These are phyloP conservation scores for Nemania sp. DNA, from an alignment of 2,329 filamentous ascomycete species.

Conservation along the genomic window DNA sequence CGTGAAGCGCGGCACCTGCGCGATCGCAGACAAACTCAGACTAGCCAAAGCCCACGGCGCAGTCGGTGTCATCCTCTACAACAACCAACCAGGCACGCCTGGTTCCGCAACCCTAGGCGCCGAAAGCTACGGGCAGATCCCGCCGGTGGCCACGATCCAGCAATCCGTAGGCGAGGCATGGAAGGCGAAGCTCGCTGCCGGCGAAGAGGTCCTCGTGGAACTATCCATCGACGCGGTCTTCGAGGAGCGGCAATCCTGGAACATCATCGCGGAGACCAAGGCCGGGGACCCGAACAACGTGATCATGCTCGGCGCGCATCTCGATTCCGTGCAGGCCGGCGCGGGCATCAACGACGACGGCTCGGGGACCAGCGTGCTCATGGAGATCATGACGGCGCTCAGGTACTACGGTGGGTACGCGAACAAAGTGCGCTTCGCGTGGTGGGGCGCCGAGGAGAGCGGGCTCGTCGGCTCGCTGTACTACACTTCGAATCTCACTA, in stretches of 20 bases:
- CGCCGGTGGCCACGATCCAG: slow-evolving; percentile 44
- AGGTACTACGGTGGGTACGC: slow-evolving; percentile 42
- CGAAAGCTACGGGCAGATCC: slow-evolving; percentile 41
- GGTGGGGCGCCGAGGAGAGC: slow-evolving; percentile 50
- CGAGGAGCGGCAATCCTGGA: slow-evolving; percentile 45
- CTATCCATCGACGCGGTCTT: slow-evolving; percentile 44
- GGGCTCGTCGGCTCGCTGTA: slow-evolving; percentile 50
- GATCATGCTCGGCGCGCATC: slow-evolving; percentile 47
- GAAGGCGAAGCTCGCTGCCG: slow-evolving; percentile 39
- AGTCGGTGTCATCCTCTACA: slow-evolving; percentile 59
- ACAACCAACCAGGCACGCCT: slow-evolving; percentile 56
- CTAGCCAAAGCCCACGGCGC: slow-evolving; percentile 49
- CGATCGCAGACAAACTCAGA: slow-evolving; percentile 49
- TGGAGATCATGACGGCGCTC: slow-evolving; percentile 45
- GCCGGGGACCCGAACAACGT: slow-evolving; percentile 48
- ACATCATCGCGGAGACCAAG: slow-evolving; percentile 49
- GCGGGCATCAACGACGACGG: slow-evolving; percentile 49
- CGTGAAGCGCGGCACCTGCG: slow-evolving; percentile 49
- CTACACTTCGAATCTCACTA: slow-evolving; percentile 44
- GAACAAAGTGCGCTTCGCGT: slow-evolving; percentile 49
- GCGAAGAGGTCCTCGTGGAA: slow-evolving; percentile 41
- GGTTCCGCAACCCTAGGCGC: slow-evolving; percentile 57
- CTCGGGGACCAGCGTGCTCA: slow-evolving; percentile 43
- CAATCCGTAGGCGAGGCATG: slow-evolving; percentile 43
- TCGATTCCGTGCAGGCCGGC: slow-evolving; percentile 46